Base-by-base conservation (phyloP, 257 asterid species). In the Forsythia viridissima region DNA sequence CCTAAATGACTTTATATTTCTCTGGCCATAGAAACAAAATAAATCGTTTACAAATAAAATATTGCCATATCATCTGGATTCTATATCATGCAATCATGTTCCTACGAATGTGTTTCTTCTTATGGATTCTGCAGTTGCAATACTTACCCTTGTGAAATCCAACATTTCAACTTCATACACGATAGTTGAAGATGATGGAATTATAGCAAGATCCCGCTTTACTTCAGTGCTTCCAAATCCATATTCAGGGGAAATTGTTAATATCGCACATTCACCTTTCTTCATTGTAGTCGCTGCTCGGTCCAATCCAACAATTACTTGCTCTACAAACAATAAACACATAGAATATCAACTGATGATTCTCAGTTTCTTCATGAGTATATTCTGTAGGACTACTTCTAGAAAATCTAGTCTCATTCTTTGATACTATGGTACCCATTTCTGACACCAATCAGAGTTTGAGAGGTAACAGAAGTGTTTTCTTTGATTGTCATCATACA, bases 111-210 rank as follows among this genome's bases (percentile, higher is more conserved):
- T 7, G 44, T 61, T 21, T 61, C 4, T 55, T n/a, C 37, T 8
- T 37, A 59, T 59, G 37, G 38, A 42, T 41, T 63, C 59, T 12
- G 44, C 52, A 38, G 8, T 34, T 40, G 67, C 40, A 74, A 59
- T 76, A 20, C 72, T 86, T 90, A 91, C 97, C 93, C 87, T 85
- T 73, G 71, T 77, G 83, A 91, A 88, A 82, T 91, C 91, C 76
- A 91, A 85, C 93, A 91, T 88, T 86, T 90, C 97, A 78, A 91
- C 91, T 83, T 91, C 94, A 79, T 87, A 91, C 13, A 85, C 34
- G 42, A 91, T 20, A 44, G 92, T 90, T 70, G 97, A 91, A 79
- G 82, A 77, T 73, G 94, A 85, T 80, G 90, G 91, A 83, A 88
- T 82, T 39, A 43, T 73, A 57, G 93, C 88, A 79, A 85, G 87